Evolutionary conservation across 768 basidiomycete species (phyloP).

Genomic region (Porpolomopsis calyptriformis): DNA sequence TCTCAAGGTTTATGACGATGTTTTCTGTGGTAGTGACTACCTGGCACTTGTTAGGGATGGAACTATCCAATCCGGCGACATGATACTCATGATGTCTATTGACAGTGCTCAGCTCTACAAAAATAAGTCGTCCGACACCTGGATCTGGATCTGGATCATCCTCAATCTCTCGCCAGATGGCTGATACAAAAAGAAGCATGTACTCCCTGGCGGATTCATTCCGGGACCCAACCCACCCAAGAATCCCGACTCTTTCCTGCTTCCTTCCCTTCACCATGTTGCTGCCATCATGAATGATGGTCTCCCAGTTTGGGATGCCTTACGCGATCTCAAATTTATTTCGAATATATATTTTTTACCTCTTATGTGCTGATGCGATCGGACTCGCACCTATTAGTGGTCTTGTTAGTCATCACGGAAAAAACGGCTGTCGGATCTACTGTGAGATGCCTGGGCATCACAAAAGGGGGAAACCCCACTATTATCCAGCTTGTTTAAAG

Average conservation of each 20-base stretch:
- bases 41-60: slow-evolving; percentile 14
- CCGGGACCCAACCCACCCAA: slow-evolving; percentile 21
- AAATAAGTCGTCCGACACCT: slow-evolving; percentile 24
- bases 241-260: neutral
- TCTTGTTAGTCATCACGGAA: slow-evolving; percentile 23
- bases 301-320: neutral
- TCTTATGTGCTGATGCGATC: slow-evolving; percentile 18
- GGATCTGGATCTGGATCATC: slow-evolving; percentile 29
- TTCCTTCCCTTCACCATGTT: neutral
- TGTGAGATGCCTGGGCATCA: slow-evolving; percentile 22
- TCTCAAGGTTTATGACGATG: slow-evolving; percentile 17
- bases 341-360: slow-evolving; percentile 1
- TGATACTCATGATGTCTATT: slow-evolving; percentile 25
- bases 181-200: slow-evolving; percentile 23
- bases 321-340: neutral
- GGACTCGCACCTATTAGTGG: slow-evolving; percentile 22
- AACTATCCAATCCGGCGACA: slow-evolving; percentile 19
- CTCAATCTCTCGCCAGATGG: slow-evolving; percentile 20
- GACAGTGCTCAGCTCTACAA: slow-evolving; percentile 33
- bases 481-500: slow-evolving; percentile 21
- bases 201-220: slow-evolving; percentile 24
- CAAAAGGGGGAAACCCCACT: slow-evolving; percentile 17
- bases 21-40: slow-evolving; percentile 22
- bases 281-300: neutral
- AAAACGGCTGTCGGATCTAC: slow-evolving; percentile 19